phyloP scores from a whole-genome alignment of 148 eudicot genomes.

The Rhododendron vialii region DNA sequence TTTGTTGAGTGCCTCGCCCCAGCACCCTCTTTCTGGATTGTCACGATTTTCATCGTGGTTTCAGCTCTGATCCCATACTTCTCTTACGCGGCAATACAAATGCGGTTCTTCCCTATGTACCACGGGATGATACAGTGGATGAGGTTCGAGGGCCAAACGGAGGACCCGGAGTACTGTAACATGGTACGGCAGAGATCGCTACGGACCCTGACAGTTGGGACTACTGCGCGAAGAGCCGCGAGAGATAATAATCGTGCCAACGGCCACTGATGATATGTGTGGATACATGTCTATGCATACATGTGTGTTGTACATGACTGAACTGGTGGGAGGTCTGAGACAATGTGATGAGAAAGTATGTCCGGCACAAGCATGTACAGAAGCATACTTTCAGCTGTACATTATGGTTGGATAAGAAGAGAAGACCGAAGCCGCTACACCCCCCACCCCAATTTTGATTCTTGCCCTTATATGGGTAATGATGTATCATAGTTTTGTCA shows the following conservation, averaged over 20 bases:
- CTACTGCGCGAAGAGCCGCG: conserved; percentile 52
- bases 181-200: conserved; percentile 62
- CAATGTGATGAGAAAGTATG: not conserved
- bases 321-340: not conserved
- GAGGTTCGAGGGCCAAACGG: conserved; percentile 47
- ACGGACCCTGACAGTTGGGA: conserved; percentile 57
- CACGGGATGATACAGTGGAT: conserved; percentile 87
- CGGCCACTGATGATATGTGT: not conserved
- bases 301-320: not conserved
- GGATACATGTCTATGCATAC: not conserved
- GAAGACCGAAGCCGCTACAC: not conserved
- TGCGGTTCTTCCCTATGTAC: conserved; percentile 77
- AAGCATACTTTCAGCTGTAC: conserved; percentile 9
- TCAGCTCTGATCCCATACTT: conserved; percentile 64
- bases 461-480: not conserved
- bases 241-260: conserved; percentile 11
- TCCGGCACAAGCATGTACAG: not conserved
- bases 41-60: conserved; percentile 52
- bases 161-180: conserved; percentile 61
- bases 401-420: not conserved
- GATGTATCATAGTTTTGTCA: not conserved
- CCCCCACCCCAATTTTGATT: not conserved
- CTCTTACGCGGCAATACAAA: conserved; percentile 42
- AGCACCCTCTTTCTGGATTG: conserved; percentile 50
- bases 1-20: conserved; percentile 63